A percentile compares a stretch with the other conserved stretches of the same genome.
Evolutionary conservation across 495 filamentous ascomycete genomes (phyloP).

Genomic region (Xylaria acuta): DNA sequence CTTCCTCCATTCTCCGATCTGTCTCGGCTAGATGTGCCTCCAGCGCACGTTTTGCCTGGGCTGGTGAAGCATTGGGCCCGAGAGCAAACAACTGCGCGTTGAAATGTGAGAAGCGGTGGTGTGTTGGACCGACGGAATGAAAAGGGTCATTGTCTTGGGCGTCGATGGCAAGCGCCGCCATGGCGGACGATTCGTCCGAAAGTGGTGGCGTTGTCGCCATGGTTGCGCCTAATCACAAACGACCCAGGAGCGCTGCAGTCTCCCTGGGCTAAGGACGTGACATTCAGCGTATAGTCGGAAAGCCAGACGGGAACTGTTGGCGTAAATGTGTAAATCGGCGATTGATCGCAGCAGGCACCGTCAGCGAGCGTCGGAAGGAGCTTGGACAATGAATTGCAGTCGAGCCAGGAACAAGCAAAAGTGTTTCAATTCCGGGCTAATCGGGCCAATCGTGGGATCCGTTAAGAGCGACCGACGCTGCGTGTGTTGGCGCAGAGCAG

Average conservation of each 20-base stretch:
- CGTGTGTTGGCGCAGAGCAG: slow-evolving; percentile 12
- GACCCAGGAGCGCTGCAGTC: slow-evolving; percentile 38
- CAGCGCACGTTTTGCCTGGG: slow-evolving; percentile 84
- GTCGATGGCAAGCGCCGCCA: slow-evolving; percentile 30
- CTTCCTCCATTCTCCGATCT: slow-evolving; percentile 86
- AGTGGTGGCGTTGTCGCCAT: slow-evolving; percentile 36
- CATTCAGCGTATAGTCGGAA: slow-evolving; percentile 39
- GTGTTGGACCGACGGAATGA: slow-evolving; percentile 50
- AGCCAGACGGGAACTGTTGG: slow-evolving; percentile 17
- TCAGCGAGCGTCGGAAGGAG: slow-evolving; percentile 3
- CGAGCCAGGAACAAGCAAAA: neutral
- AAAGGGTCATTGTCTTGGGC: slow-evolving; percentile 54
- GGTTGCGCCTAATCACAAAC: slow-evolving; percentile 26
- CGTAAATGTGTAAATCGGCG: slow-evolving; percentile 3
- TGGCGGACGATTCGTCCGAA: slow-evolving; percentile 20
- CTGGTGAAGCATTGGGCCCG: slow-evolving; percentile 77
- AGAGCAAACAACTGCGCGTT: slow-evolving; percentile 79
- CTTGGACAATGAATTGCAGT: neutral
- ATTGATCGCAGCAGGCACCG: slow-evolving; percentile 10
- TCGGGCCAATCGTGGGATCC: neutral
- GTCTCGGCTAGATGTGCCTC: slow-evolving; percentile 93
- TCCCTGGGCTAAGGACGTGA: slow-evolving; percentile 37
- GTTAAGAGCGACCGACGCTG: slow-evolving; percentile 10
- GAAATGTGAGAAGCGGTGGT: slow-evolving; percentile 78
- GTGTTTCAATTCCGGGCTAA: neutral